These are phyloP conservation scores for Rachicladosporium sp. DNA, from an alignment of 2,329 filamentous ascomycete species.

Conservation along the genomic window DNA sequence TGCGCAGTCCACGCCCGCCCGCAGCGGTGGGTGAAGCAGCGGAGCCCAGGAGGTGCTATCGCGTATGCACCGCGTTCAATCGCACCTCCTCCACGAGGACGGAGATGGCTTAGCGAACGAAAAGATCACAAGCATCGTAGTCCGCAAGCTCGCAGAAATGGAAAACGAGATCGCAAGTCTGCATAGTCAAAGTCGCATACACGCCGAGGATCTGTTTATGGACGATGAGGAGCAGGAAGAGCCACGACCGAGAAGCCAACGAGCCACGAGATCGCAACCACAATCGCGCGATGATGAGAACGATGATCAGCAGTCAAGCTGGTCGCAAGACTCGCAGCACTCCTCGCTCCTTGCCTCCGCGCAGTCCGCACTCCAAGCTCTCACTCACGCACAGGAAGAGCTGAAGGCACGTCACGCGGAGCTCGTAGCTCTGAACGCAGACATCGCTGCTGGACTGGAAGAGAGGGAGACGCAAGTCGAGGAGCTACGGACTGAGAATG, in stretches of 20 bases:
- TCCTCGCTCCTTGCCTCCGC: constrained; percentile 10
- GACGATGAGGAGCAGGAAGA: too few relatives aligned
- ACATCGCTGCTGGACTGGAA: constrained; percentile 18
- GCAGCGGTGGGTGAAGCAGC: constrained; percentile 2
- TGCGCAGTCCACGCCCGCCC: constrained; percentile 12
- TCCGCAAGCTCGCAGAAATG: constrained; percentile 19
- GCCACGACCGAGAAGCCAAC: too few relatives aligned
- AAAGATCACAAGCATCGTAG: constrained; percentile 14
- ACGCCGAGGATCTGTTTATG: too few relatives aligned
- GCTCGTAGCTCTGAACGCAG: constrained; percentile 20
- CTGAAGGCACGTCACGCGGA: constrained; percentile 23
- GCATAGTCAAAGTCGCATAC: constrained; percentile 11
- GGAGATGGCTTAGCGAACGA: constrained; percentile 6
- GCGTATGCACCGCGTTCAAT: constrained; percentile 25
- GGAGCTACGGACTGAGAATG: constrained; percentile 25
- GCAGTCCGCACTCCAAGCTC: constrained; percentile 18
- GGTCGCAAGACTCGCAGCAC: constrained; percentile 1
- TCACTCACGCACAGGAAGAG: constrained; percentile 19
- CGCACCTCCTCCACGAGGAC: constrained; percentile 21
- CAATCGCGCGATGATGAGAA: background rate
- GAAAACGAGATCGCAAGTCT: constrained; percentile 20
- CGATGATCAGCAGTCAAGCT: background rate
- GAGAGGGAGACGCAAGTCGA: constrained; percentile 20
- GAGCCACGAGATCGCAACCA: too few relatives aligned
- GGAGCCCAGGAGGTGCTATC: constrained; percentile 16